These are phyloP conservation scores for Phytophthora colocasiae DNA, from an alignment of 352 stramenopile species.

Conservation along the genomic window DNA sequence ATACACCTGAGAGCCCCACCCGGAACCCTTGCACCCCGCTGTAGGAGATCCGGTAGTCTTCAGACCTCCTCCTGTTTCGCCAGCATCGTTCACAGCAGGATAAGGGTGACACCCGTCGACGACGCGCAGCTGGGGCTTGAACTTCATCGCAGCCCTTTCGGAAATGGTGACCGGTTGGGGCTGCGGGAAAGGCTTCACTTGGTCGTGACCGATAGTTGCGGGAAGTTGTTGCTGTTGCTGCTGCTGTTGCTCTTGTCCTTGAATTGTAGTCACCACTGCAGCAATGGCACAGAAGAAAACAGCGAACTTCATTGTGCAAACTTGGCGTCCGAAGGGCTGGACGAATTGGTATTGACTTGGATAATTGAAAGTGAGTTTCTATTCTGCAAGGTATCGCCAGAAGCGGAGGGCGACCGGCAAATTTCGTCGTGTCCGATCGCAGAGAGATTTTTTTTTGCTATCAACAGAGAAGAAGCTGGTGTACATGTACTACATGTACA, in stretches of 20 bases:
- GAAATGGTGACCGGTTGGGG: constrained; percentile 9
- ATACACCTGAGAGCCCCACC: constrained; percentile 33
- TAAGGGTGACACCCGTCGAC: too few relatives aligned
- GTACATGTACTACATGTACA: too few relatives aligned
- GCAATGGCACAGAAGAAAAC: constrained; percentile 1
- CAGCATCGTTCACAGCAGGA: constrained; percentile 26
- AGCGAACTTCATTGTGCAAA: constrained; percentile 9
- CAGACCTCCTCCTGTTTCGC: constrained; percentile 24
- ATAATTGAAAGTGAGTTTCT: constrained; percentile 13
- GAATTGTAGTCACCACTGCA: background rate
- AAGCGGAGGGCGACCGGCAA: background rate
- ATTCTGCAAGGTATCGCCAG: background rate
- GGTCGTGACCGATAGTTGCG: constrained; percentile 14
- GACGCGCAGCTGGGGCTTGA: too few relatives aligned
- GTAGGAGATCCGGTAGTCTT: constrained; percentile 20
- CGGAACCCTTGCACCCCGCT: constrained; percentile 31
- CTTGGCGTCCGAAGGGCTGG: background rate
- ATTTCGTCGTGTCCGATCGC: constrained; percentile 4
- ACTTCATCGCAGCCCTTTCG: constrained; percentile 10
- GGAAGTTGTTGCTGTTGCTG: constrained; percentile 9
- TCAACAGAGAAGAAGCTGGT: too few relatives aligned
- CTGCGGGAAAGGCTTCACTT: constrained; percentile 13
- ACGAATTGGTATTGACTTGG: constrained; percentile 5
- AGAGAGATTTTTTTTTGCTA: background rate
- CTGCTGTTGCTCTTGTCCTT: constrained; percentile 15